These are phyloP conservation scores for Achaetomiella virescens DNA, from an alignment of 495 filamentous ascomycete genomes.

Conservation along the genomic window DNA sequence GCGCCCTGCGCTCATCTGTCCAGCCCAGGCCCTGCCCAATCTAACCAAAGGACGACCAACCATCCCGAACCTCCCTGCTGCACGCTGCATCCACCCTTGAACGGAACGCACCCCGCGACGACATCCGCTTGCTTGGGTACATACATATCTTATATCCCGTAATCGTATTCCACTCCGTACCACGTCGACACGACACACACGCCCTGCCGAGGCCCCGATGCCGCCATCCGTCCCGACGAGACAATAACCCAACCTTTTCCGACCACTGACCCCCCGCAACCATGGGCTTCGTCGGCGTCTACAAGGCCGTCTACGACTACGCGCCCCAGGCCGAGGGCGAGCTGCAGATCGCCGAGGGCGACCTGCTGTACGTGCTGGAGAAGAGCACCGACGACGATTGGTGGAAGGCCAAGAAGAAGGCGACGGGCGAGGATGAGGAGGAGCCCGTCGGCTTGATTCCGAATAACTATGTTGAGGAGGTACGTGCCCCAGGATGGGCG, in stretches of 20 bases:
- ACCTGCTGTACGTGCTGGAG: conserved; percentile 86
- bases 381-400: conserved; percentile 87
- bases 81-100: not conserved
- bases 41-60: not conserved
- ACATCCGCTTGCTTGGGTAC: too few species aligned
- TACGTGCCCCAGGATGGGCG: conserved; percentile 40
- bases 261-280: conserved; percentile 15
- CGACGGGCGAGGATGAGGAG: conserved; percentile 81
- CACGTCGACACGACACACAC: not conserved
- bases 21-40: not conserved
- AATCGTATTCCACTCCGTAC: too few species aligned
- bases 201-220: conserved; percentile 5
- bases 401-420: conserved; percentile 99
- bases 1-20: too few species aligned
- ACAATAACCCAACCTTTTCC: not conserved
- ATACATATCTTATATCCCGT: too few species aligned
- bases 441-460: conserved; percentile 91
- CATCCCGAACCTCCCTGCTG: not conserved
- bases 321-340: conserved; percentile 81
- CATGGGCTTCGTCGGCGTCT: conserved; percentile 81
- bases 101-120: too few species aligned
- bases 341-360: conserved; percentile 80
- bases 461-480: conserved; percentile 94
- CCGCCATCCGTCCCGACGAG: not conserved
- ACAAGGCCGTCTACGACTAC: conserved; percentile 92